Evolutionary conservation across 2,329 filamentous ascomycete genomes (phyloP), one percentile per base, ranked within the genome.

Genomic region (Monosporascus sp.): DNA sequence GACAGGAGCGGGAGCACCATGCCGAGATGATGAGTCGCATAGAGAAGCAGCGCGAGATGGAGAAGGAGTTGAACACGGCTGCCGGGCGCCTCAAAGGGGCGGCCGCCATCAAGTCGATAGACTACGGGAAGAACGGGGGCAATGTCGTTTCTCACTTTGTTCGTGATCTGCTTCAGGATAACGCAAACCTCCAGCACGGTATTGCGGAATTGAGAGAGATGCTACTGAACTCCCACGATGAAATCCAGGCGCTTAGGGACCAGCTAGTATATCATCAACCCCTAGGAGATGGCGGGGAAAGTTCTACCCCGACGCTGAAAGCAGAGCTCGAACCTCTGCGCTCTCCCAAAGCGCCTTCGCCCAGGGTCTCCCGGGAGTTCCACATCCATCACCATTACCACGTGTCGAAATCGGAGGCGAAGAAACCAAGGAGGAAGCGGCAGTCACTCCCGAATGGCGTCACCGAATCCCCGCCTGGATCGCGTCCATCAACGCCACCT

Each of bases 301-400:
- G 67, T 54, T 65, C 70, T 7, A 71, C 74, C 2, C 75, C 78
- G 3, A 87, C 82, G 1, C 72, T 97, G 50, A 80, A 85, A 54
- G 83, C 89, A 43, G 92, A 97, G 68, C 77, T 95, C 24, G 82
- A 80, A 39, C 71, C 76, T 20, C 74, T 76, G 49, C 72, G 77
- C 41, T 64, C 66, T 50, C 65, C 67, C 25, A 64, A 59, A 38
- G 59, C 60, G 22, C 52, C 59, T 11, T 63, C 72, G 27, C 69
- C 73, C 35, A 72, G 70, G 18, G 60, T 80, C 3, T 86, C 87
- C 0, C 87, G 89, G 63, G 89, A 94, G 63, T 74, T 97, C 15
- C 93, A 97, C 63, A 89, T 97, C 46, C 93, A 97, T 65, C 92
- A 97, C 64, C 93, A 97, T 67, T 96, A 96, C 66, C 91, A 97